Base-by-base conservation (phyloP, 2,329 filamentous ascomycete genomes). In the Sclerotinia borealis region DNA sequence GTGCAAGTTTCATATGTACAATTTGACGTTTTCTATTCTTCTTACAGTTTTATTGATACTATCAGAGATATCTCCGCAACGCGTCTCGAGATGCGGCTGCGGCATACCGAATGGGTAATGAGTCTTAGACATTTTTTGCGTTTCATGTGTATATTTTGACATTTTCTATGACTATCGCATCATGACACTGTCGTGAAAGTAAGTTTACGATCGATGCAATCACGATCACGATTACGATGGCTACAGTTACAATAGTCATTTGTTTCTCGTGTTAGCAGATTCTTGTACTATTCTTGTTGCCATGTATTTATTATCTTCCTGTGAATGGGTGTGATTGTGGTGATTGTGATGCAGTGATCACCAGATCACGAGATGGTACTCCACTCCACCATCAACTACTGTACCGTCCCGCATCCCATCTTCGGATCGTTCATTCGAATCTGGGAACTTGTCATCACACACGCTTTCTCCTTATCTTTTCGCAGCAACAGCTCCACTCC, bases 361-460 rank as follows among this genome's bases (percentile, higher is more conserved):
- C 54, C 27, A 56, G 54, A 56, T 56, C 54, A 58, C 54, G 54
- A 45, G 54, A 58, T 58, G 6, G 9, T 45, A 29, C 54, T 58
- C 39, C 54, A 56, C 54, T 45, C 54, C 29, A 45, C 54, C 54
- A 25, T 58, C 11, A 58, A 10, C 15, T 37, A 9, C 36, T 9
- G 37, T 58, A 27, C 29, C 54, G 54, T 45, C 45, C 34, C n/a
- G 25, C 43, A 47, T 37, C 54, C 54, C 29, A 58, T 58, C 39
- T 45, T 58, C 54, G 39, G 39, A 58, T 34, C 11, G 1, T 58
- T 58, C 39, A 34, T 45, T 45, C 37, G 36, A 19, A 45, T 58
- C 54, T 58, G 39, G 39, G 4, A 58, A 19, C 10, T 45, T 15
- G 15, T 47, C 37, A 34, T 45, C 27, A 47, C 54, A 45, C 39